Conservation (phyloP, 202 grass and related monocot genomes). For the Hordeum pubiflorum region DNA sequence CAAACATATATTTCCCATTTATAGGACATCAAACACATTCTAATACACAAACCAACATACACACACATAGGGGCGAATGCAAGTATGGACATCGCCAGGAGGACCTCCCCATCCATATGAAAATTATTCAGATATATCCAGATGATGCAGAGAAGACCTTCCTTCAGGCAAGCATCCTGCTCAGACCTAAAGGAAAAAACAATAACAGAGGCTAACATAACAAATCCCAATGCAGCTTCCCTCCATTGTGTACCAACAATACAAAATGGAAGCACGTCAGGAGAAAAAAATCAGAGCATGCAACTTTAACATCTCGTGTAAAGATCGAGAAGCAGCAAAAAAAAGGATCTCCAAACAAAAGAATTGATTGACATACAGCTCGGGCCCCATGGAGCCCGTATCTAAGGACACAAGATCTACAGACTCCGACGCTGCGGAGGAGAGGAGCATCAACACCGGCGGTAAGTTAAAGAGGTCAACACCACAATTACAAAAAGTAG, state of each 20-base stretch:
- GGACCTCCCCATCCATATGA: no score
- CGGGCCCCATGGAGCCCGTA: neutral
- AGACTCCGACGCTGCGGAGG: conserved; percentile 1
- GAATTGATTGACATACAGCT: conserved; percentile 39
- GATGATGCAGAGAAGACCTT: neutral
- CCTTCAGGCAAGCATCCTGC: neutral
- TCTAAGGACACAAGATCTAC: conserved; percentile 49
- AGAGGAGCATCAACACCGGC: conserved; percentile 36
- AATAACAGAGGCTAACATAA: neutral
- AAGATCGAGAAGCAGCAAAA: conserved; percentile 32
- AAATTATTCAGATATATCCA: no score
- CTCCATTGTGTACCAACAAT: conserved; percentile 37
- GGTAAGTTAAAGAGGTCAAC: conserved; percentile 39
- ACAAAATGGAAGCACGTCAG: conserved; percentile 20
- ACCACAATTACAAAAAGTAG: conserved; percentile 86
- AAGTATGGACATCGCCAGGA: no score
- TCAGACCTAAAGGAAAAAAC: neutral
- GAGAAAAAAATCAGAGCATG: conserved; percentile 13
- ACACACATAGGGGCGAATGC: no score
- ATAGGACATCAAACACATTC: no score
- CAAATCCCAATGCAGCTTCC: conserved; percentile 30
- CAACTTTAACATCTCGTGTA: conserved; percentile 27
- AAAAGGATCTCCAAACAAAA: conserved; percentile 50
- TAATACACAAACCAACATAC: no score
- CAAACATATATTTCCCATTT: no score